phyloP scores from a whole-genome alignment of 2,329 filamentous ascomycete genomes.

The Pseudogymnoascus sp. region DNA sequence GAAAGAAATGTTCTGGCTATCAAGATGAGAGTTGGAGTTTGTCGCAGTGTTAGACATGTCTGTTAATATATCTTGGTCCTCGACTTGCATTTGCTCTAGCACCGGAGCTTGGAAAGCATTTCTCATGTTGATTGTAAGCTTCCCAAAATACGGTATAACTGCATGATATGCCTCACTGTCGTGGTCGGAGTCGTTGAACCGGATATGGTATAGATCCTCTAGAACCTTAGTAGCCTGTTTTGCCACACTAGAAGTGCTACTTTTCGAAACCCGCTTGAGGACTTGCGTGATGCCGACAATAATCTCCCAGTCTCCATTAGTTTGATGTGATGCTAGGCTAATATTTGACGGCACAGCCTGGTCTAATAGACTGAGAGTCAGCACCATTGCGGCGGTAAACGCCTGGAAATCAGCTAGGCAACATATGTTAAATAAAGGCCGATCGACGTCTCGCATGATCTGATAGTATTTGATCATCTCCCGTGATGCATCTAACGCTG shows the following conservation, averaged over 20 bases:
- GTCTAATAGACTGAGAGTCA: conserved; percentile 34
- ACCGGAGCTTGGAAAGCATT: neutral
- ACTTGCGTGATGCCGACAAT: conserved; percentile 27
- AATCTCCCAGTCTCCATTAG: conserved; percentile 30
- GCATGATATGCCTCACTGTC: conserved; percentile 30
- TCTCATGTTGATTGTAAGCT: neutral
- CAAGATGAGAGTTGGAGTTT: neutral
- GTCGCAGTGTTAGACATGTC: neutral
- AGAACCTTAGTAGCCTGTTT: conserved; percentile 34
- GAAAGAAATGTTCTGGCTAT: neutral
- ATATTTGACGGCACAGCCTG: neutral
- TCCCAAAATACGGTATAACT: conserved; percentile 38
- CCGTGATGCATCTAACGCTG: conserved; percentile 34
- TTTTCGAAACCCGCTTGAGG: conserved; percentile 26
- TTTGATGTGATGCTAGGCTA: conserved; percentile 24
- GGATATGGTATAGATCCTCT: conserved; percentile 26
- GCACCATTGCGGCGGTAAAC: conserved; percentile 37
- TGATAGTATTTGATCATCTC: conserved; percentile 33
- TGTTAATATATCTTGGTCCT: neutral
- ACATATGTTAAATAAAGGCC: conserved; percentile 31
- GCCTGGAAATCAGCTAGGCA: conserved; percentile 40
- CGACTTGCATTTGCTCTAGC: neutral
- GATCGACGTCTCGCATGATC: conserved; percentile 24
- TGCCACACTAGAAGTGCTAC: conserved; percentile 34
- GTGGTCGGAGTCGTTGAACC: conserved; percentile 17